A percentile compares a stretch with the other conserved stretches of the same genome.
Conservation (phyloP, 805 yeast species). For the Wickerhamiella kazuoi region DNA sequence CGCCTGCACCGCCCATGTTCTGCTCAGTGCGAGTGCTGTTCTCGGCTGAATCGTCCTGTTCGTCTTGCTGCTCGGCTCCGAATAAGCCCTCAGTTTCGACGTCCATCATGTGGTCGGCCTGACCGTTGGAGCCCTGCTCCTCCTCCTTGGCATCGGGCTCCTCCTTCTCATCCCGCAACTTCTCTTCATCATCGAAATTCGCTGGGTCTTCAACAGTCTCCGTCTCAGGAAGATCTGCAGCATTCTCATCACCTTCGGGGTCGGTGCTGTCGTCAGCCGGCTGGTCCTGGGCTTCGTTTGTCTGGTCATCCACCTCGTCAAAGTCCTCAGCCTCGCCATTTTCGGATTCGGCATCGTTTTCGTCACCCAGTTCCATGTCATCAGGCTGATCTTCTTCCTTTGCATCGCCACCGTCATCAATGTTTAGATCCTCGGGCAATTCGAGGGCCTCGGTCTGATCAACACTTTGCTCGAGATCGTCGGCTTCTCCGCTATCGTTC, state of each 20-base stretch:
- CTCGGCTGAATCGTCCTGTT: slow-evolving; percentile 22
- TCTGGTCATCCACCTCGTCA: slow-evolving; percentile 14
- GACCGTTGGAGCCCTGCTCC: slow-evolving; percentile 19
- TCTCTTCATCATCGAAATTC: slow-evolving; percentile 17
- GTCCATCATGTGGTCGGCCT: slow-evolving; percentile 20
- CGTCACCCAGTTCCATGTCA: slow-evolving; percentile 27
- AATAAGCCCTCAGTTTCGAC: slow-evolving; percentile 35
- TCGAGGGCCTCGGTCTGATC: slow-evolving; percentile 80
- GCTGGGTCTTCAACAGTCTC: slow-evolving; percentile 20
- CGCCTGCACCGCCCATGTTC: slow-evolving; percentile 32
- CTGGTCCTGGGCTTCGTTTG: slow-evolving; percentile 17
- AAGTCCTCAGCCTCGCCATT: slow-evolving; percentile 15
- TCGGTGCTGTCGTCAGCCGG: slow-evolving; percentile 15
- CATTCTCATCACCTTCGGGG: slow-evolving; percentile 16
- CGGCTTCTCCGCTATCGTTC: slow-evolving; percentile 45
- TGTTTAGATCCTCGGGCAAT: slow-evolving; percentile 77
- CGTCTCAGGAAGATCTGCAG: slow-evolving; percentile 19
- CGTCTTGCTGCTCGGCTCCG: slow-evolving; percentile 58
- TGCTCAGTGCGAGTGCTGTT: slow-evolving; percentile 16
- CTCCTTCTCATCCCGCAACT: slow-evolving; percentile 11
- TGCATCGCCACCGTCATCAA: slow-evolving; percentile 48
- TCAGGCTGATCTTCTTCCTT: slow-evolving; percentile 33
- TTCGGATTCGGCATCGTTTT: slow-evolving; percentile 20
- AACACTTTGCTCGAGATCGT: slow-evolving; percentile 51
- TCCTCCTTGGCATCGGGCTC: slow-evolving; percentile 16